Conservation (phyloP, 2,329 filamentous ascomycete species). For the Westerdykella aurantiaca region DNA sequence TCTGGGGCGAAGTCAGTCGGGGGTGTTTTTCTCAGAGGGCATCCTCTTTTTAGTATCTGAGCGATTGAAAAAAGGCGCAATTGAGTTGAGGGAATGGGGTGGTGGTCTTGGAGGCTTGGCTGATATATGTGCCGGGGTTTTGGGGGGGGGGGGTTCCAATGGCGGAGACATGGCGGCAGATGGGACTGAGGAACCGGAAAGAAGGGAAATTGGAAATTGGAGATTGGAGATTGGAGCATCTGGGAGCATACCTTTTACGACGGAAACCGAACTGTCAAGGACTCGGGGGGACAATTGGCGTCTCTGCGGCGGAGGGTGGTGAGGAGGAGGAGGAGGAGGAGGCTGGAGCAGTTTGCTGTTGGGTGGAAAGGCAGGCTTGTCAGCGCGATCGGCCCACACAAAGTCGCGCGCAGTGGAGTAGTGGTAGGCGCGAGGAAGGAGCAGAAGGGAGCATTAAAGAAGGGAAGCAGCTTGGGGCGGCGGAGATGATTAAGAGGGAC, state of each 20-base stretch:
- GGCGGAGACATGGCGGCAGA: background rate
- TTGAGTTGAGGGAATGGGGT: constrained; percentile 2
- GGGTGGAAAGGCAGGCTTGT: constrained; percentile 23
- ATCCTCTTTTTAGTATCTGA: background rate
- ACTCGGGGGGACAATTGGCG: background rate
- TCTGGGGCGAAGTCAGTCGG: constrained; percentile 15
- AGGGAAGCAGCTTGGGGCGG: constrained; percentile 6
- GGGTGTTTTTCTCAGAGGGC: background rate
- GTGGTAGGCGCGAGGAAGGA: constrained; percentile 19
- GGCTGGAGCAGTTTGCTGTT: constrained; percentile 11
- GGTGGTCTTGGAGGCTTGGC: constrained; percentile 8
- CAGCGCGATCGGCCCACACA: constrained; percentile 24
- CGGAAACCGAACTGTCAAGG: constrained; percentile 7
- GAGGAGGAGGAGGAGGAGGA: constrained; percentile 2
- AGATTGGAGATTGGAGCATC: constrained; percentile 6
- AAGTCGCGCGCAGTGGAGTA: constrained; percentile 19
- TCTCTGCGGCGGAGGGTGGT: no score
- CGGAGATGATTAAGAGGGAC: background rate
- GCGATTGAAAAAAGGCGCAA: background rate
- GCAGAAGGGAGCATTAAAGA: constrained; percentile 27
- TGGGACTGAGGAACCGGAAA: no score
- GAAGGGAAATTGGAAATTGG: no score
- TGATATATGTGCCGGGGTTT: constrained; percentile 2
- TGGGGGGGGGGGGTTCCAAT: constrained; percentile 10
- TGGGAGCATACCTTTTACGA: constrained; percentile 30